Base-by-base conservation (phyloP, 768 basidiomycete species). In the Grammothele lineata region DNA sequence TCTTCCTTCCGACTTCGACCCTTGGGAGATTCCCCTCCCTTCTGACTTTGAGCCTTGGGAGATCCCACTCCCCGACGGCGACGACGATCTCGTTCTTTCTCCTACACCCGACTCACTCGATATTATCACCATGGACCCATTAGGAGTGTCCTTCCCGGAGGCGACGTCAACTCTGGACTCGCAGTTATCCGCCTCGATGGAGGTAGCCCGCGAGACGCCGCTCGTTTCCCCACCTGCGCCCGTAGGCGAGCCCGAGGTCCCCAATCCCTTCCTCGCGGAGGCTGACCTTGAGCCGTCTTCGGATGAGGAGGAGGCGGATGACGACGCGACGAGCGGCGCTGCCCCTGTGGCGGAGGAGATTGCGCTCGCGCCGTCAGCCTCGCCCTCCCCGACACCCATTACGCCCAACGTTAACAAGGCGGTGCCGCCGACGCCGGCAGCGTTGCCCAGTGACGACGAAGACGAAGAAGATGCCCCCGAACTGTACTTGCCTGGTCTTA, bases 401-500 rank as follows among this genome's bases (percentile, higher is more conserved):
- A 42, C 68, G 1, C 55, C 68, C n/a, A 69, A 76, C 53, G 22
- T 77, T 39, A 73, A 81, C 62, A 85, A 82, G 59, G 73, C 75
- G 43, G 73, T 79, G 0, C 78, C 79, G 2, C 73, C 77, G 3
- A 70, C 75, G 2, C 74, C 78, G 2, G 40, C 47, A 0, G 57
- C 67, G 17, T 68, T 72, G 30, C 37, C 46, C 17, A 46, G 46
- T 19, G 74, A 64, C 43, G 72, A 72, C 10, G 65, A 69, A 18
- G 78, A 80, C 17, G 77, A 76, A 52, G 70, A 74, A 30, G 72
- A 79, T 19, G 62, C 70, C 0, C 83, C 78, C 2, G 77, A 80
- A 38, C 58, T 87, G 18, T 83, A 80, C 62, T 69, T 87, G 22
- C 86, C 87, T 2, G 80, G 79, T 30, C 77, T 91, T 30, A 72